Base-by-base conservation (phyloP, 805 yeast genomes). In the Saturnispora quitensis region DNA sequence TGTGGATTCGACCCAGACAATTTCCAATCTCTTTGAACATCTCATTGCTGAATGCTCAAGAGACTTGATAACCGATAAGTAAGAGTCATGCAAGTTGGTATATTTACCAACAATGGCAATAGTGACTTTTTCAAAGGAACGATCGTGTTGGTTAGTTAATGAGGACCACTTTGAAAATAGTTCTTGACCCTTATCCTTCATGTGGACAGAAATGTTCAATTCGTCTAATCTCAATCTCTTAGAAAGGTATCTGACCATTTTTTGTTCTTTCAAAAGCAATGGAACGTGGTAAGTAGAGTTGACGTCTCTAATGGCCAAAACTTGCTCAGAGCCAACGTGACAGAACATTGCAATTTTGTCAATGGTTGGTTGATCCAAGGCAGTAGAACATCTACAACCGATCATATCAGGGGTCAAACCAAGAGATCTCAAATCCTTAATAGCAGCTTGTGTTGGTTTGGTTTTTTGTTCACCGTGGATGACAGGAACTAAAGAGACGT, bases 391-490 rank as follows among this genome's bases (percentile, higher is more conserved):
- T 74, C 99, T 82, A 75, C 98, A 91, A 53, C 98, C 99, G 73
- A 93, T 89, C 81, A 93, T 84, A 69, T 93, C 98, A 20, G 98
- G 98, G 38, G 84, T 81, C 67, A 93, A 79, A 62, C 99, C 99
- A 55, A 91, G 74, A 45, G 96, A 86, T 72, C 99, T 85, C 70
- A 93, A 78, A 69, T 93, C 99, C 69, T 89, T 89, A 65, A 93
- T 86, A 46, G 99, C 99, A 57, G 98, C 99, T 74, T 93, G 99
- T 12, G 99, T 93, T 53, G 99, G 99, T 72, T 93, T 93, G 43
- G 99, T 93, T 77, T 93, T 93, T 71, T 93, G 97, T 75, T 93
- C 99, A 56, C 98, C 99, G 61, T 90, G 96, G 64, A 93, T 91
- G 47, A 93, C 98, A 45, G 98, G 98, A 46, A 93, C 98, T 57